Percentiles rank a stretch among this genome's conserved stretches.
These are phyloP conservation scores for Huntiella abstrusa DNA, from an alignment of 2,329 filamentous ascomycete species.

Conservation along the genomic window DNA sequence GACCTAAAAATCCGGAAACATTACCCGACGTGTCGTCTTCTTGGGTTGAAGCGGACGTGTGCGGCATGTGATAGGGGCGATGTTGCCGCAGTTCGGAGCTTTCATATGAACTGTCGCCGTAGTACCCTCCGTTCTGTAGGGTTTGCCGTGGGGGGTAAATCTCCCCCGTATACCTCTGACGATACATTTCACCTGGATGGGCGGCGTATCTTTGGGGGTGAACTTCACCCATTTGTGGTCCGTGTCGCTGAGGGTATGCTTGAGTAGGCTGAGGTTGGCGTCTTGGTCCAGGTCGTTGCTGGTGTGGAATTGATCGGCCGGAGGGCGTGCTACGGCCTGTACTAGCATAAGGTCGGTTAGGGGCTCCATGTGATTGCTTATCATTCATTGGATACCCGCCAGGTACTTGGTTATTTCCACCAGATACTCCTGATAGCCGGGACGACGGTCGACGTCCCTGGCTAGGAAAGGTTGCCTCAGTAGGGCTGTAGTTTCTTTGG, in stretches of 20 bases:
- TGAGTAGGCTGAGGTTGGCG: background rate
- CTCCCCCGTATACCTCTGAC: background rate
- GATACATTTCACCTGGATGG: background rate
- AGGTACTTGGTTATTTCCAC: no score
- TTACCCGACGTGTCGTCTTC: background rate
- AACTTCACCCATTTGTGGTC: background rate
- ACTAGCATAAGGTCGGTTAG: background rate
- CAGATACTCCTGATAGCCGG: background rate
- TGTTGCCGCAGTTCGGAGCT: conserved; percentile 2
- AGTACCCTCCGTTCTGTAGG: background rate
- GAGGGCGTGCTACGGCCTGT: background rate
- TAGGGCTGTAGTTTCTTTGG: background rate
- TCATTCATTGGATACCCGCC: no score
- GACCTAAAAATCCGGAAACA: background rate
- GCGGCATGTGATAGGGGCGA: conserved; percentile 5
- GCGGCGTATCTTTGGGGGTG: background rate
- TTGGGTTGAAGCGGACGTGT: background rate
- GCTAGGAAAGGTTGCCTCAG: conserved; percentile 1
- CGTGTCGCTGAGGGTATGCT: no score
- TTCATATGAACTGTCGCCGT: conserved; percentile 1
- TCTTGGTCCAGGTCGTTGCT: background rate
- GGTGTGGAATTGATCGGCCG: background rate
- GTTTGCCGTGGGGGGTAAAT: conserved; percentile 1
- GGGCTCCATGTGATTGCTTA: no score
- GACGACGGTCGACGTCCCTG: conserved; percentile 1